A percentile compares a stretch with the other conserved stretches of the same genome.
Conservation (phyloP, 169 alveolate species). For the Plasmodium gonderi region DNA sequence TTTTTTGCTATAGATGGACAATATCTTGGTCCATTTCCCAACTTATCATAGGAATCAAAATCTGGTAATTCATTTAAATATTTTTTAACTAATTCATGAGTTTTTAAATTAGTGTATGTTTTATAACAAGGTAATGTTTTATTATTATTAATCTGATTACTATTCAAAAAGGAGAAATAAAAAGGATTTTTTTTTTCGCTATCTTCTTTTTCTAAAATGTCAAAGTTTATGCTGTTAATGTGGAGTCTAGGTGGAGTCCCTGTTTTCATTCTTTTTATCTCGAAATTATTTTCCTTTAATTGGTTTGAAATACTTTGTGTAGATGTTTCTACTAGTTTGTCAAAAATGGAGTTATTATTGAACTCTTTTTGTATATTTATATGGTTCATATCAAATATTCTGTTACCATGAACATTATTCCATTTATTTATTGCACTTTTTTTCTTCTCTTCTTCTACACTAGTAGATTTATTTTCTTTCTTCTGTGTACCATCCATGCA, state of each 20-base stretch:
- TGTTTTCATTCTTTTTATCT: slow-evolving; percentile 78
- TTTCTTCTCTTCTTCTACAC: background rate
- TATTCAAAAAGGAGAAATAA: slow-evolving; percentile 87
- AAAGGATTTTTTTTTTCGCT: slow-evolving; percentile 85
- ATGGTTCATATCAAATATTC: background rate
- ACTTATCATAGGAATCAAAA: slow-evolving; percentile 83
- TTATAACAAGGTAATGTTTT: slow-evolving; percentile 85
- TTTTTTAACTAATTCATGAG: slow-evolving; percentile 84
- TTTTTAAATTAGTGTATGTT: slow-evolving; percentile 86
- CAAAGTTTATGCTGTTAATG: slow-evolving; percentile 84
- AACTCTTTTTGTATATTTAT: background rate
- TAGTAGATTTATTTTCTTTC: background rate
- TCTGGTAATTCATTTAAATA: slow-evolving; percentile 84
- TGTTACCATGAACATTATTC: background rate
- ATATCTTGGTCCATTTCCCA: slow-evolving; percentile 93
- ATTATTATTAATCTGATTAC: slow-evolving; percentile 42
- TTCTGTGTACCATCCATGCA: background rate
- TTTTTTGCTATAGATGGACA: slow-evolving; percentile 93
- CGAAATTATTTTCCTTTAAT: slow-evolving; percentile 66
- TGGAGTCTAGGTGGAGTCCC: slow-evolving; percentile 95
- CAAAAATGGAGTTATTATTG: background rate
- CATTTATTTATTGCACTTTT: background rate
- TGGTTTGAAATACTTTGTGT: slow-evolving; percentile 38
- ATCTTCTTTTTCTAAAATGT: slow-evolving; percentile 85
- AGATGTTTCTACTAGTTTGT: slow-evolving; percentile 35